phyloP scores from a whole-genome alignment of 2,329 filamentous ascomycete genomes.

The Bipolaris cookei region DNA sequence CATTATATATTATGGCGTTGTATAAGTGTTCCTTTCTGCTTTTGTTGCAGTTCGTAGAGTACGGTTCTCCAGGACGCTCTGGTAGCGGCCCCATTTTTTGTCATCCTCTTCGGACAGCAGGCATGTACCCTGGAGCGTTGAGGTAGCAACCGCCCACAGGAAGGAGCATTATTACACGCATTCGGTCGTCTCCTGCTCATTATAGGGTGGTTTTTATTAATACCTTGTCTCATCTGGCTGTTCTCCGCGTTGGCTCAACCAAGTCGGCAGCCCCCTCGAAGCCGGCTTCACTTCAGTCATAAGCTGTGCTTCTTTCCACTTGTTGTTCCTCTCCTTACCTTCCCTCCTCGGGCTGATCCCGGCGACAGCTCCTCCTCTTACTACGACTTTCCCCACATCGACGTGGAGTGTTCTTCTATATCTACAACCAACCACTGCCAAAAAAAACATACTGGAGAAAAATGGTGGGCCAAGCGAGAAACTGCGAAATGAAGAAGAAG shows the following conservation, averaged over 20 bases:
- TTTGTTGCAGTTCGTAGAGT: slow-evolving; percentile 13
- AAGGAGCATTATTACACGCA: slow-evolving; percentile 6
- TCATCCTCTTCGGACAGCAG: slow-evolving; percentile 1
- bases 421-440: slow-evolving; percentile 5
- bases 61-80: slow-evolving; percentile 9
- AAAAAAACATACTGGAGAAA: slow-evolving; percentile 1
- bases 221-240: background rate
- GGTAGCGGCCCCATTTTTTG: slow-evolving; percentile 3
- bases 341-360: slow-evolving; percentile 9
- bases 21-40: slow-evolving; percentile 9
- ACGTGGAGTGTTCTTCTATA: slow-evolving; percentile 9
- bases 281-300: slow-evolving; percentile 18
- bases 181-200: background rate
- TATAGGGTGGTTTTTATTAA: background rate
- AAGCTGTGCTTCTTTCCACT: slow-evolving; percentile 5
- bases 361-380: background rate
- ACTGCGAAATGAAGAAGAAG: slow-evolving; percentile 31
- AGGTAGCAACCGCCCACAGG: background rate
- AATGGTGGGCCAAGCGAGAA: slow-evolving; percentile 27
- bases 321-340: background rate
- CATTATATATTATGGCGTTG: slow-evolving; percentile 26
- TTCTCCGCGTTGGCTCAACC: background rate
- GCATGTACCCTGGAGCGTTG: slow-evolving; percentile 4
- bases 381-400: slow-evolving; percentile 11
- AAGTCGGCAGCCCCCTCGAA: background rate